Evolutionary conservation across 805 yeast species (phyloP), one percentile per base, ranked within the genome.

Genomic region (Saccharomycopsis sp.): DNA sequence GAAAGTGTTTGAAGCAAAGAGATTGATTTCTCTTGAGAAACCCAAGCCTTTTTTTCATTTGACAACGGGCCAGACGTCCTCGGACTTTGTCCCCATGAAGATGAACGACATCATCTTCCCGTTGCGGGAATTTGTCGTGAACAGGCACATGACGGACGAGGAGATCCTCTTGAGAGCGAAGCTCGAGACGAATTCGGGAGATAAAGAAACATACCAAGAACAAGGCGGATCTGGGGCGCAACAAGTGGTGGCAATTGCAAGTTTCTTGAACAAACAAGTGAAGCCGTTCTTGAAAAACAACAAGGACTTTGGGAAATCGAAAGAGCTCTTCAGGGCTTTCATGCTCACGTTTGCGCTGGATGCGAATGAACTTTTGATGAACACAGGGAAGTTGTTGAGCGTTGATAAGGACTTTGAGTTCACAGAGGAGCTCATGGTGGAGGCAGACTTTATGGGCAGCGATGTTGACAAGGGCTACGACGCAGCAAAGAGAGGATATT

Each of bases 21-120:
- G 48, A 22, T 23, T 48, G 25, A 32, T 57, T 16, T 21, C 9
- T 8, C 36, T 45, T 21, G 39, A 31, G 13, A 45, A 39, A 20
- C 17, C 38, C n/a, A 38, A 45, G 25, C 42, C 42, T 31, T 42
- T 37, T 22, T 26, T 43, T 10, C 20, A 37, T 5, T 20, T 34
- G n/a, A 39, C 38, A 10, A 9, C 17, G 16, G n/a, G n/a, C n/a
- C 23, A 22, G 4, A 16, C 17, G 6, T 35, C 32, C 7, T 33
- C 42, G 6, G 48, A 44, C 21, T 36, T 12, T 34, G 18, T 36
- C 2, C 41, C 37, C 2, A 46, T 46, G 36, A 39, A 53, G 10
- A 32, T 63, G 10, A 61, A 62, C 32, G 51, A 57, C 15, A 41
- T 62, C 13, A 34, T 65, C 21, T 63, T 63, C 41, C 69, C 69